phyloP scores from a whole-genome alignment of 352 stramenopile genomes.

The Pythium folliculosum region DNA sequence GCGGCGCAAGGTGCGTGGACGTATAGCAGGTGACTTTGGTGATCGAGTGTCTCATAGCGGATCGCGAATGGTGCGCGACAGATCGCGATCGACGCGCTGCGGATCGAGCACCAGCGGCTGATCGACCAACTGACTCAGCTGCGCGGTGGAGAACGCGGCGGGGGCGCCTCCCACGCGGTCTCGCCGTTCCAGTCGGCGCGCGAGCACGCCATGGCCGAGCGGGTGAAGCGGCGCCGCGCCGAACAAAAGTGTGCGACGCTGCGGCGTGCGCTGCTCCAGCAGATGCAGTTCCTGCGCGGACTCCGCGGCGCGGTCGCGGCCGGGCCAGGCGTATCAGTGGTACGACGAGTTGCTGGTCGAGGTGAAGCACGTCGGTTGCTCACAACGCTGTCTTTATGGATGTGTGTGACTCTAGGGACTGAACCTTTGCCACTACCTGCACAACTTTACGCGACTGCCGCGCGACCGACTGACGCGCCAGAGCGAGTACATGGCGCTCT shows the following conservation, averaged over 20 bases:
- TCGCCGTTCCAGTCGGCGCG: too few relatives aligned
- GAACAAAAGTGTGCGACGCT: neutral
- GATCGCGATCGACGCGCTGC: constrained; percentile 1
- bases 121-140: neutral
- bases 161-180: too few relatives aligned
- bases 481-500: constrained; percentile 11
- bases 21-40: too few relatives aligned
- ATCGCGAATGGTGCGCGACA: too few relatives aligned
- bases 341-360: neutral
- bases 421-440: constrained; percentile 18
- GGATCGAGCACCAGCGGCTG: neutral
- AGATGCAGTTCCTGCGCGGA: constrained; percentile 15
- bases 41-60: too few relatives aligned
- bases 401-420: constrained; percentile 4
- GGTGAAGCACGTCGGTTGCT: neutral
- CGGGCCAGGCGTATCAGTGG: neutral
- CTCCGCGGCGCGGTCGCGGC: constrained; percentile 4
- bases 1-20: neutral
- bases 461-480: constrained; percentile 1
- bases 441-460: constrained; percentile 24
- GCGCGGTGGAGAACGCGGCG: neutral
- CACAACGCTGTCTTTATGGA: neutral
- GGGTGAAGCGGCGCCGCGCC: neutral
- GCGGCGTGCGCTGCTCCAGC: constrained; percentile 6
- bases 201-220: neutral